Percentiles rank a stretch among this genome's conserved stretches.
phyloP scores from a whole-genome alignment of 257 asterid species.

The Solanum chilense region DNA sequence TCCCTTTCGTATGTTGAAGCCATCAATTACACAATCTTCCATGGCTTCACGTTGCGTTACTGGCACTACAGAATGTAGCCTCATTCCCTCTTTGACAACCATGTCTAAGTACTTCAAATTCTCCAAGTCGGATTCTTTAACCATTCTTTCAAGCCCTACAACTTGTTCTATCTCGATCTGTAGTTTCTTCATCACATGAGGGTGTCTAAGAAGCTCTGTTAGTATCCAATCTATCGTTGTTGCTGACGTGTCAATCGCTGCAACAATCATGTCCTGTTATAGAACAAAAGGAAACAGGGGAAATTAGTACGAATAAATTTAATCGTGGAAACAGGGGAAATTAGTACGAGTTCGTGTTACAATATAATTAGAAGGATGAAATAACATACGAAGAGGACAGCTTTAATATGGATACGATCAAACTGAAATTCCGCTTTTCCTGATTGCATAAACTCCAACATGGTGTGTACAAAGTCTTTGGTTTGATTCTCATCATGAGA shows the following conservation, averaged over 20 bases:
- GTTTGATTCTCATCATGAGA: background rate
- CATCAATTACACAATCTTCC: background rate
- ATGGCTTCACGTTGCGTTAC: background rate
- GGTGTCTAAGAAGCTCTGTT: background rate
- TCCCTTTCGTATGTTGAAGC: background rate
- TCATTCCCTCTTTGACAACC: background rate
- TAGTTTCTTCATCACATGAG: background rate
- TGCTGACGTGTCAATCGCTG: background rate
- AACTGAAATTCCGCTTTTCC: background rate
- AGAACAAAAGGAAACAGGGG: background rate
- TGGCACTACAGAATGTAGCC: background rate
- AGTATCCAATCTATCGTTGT: background rate
- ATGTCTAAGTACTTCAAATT: background rate
- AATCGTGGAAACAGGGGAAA: background rate
- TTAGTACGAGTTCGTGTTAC: background rate
- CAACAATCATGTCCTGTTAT: background rate
- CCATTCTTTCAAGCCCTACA: background rate
- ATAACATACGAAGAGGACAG: background rate
- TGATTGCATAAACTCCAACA: background rate
- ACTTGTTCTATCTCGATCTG: background rate
- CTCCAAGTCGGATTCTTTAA: background rate
- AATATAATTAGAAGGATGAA: background rate
- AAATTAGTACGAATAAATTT: background rate
- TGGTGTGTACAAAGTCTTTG: background rate
- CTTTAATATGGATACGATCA: background rate